Percentiles rank a stretch among this genome's conserved stretches.
phyloP scores from a whole-genome alignment of 1,284 basidiomycete species.

The Polyporus tsugae region DNA sequence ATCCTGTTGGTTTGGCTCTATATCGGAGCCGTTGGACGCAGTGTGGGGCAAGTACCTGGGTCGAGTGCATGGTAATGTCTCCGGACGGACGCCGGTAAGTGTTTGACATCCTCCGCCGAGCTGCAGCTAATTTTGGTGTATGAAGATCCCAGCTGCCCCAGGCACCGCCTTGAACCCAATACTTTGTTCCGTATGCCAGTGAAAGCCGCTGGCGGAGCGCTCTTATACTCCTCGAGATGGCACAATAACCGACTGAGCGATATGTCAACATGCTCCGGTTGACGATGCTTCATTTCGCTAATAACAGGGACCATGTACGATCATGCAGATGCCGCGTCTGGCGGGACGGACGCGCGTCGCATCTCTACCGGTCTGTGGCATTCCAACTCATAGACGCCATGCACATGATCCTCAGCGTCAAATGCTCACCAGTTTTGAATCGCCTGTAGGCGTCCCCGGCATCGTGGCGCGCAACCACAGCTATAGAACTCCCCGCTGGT shows the following conservation, averaged over 20 bases:
- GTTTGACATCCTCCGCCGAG: background rate
- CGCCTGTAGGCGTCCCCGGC: background rate
- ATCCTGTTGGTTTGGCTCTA: background rate
- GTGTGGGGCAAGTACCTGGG: background rate
- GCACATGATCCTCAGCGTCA: background rate
- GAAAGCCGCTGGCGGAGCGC: background rate
- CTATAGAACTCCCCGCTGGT: background rate
- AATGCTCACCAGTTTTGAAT: background rate
- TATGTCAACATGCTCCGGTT: background rate
- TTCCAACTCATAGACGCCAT: constrained; percentile 10
- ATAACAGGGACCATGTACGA: background rate
- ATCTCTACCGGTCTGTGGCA: constrained; percentile 13
- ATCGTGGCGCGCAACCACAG: background rate
- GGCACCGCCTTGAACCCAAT: background rate
- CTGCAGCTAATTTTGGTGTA: constrained; percentile 7
- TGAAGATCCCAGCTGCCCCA: constrained; percentile 4
- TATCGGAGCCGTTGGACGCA: background rate
- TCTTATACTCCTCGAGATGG: constrained; percentile 1
- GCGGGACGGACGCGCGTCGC: background rate
- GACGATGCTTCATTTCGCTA: background rate
- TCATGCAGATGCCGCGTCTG: background rate
- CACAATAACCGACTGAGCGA: background rate
- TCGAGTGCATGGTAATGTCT: background rate
- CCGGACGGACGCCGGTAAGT: constrained; percentile 3
- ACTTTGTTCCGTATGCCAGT: background rate